Evolutionary conservation across 192 early-diverging fungal genomes (phyloP).

Genomic region (Chytriomyces hyalinus): DNA sequence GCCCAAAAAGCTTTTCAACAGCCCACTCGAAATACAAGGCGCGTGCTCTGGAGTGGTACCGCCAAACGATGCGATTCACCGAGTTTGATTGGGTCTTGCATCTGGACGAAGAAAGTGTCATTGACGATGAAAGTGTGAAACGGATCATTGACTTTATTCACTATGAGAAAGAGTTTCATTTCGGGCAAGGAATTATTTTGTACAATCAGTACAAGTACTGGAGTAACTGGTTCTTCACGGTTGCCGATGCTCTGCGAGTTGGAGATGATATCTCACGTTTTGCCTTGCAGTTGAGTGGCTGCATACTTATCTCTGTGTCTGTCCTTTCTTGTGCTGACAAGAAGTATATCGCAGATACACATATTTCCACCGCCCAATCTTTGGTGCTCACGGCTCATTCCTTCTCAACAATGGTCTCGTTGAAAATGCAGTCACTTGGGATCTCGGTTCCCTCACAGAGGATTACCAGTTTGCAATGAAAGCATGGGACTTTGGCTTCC

Average conservation of each 20-base stretch:
- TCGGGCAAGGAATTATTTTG: slow-evolving; percentile 62
- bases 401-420: slow-evolving; percentile 59
- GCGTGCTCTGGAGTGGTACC: slow-evolving; percentile 66
- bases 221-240: slow-evolving; percentile 63
- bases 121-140: slow-evolving; percentile 60
- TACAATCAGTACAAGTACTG: slow-evolving; percentile 67
- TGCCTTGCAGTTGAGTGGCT: slow-evolving; percentile 51
- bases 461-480: slow-evolving; percentile 61
- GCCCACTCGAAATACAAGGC: slow-evolving; percentile 62
- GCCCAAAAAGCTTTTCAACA: slow-evolving; percentile 55
- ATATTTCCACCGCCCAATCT: slow-evolving; percentile 60
- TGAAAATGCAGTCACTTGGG: slow-evolving; percentile 63
- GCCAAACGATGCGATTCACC: slow-evolving; percentile 59
- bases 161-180: slow-evolving; percentile 58
- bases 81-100: slow-evolving; percentile 66
- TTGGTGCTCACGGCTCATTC: slow-evolving; percentile 65
- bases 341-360: slow-evolving; percentile 42
- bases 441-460: slow-evolving; percentile 60
- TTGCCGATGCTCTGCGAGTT: slow-evolving; percentile 63
- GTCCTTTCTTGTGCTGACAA: background rate
- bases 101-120: slow-evolving; percentile 64
- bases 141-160: slow-evolving; percentile 60
- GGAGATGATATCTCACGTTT: slow-evolving; percentile 63
- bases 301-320: background rate
- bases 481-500: slow-evolving; percentile 58